Evolutionary conservation across 2,329 filamentous ascomycete species (phyloP), one percentile per base, ranked within the genome.

Genomic region (Emmonsiellopsis sp.): DNA sequence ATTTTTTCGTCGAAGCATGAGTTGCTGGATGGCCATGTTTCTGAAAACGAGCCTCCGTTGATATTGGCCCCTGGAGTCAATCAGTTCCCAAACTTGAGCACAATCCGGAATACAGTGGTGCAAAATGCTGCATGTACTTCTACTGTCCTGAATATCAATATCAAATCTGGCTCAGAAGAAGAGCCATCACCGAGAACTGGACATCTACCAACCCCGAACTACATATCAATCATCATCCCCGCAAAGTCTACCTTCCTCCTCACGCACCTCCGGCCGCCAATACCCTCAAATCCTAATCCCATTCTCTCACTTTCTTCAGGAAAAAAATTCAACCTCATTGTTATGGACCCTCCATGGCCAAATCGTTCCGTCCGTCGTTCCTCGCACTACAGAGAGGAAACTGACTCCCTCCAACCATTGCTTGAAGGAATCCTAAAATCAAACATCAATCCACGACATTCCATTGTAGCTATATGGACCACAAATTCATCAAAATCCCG

Each of bases 341-440:
- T 85, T 2, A 69, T 84, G 40, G 82, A 85, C 60, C 82, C 82
- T 3, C 82, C 82, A 1, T 85, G 82, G 82, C 75, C 80, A 16
- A 85, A 83, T 59, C 70, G 76, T 26, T 84, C 81, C 9, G 82
- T 79, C 20, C 75, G 75, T 46, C 74, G 79, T 35, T 77, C 76
- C 38, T 63, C 65, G 16, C 70, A 76, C 58, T 79, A 82, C 65
- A 63, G 66, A 50, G 50, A 59, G 5, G 65, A 67, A 45, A 58
- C 66, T 48, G 58, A 63, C 2, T 10, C 53, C 4, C 60, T 73
- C 5, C 63, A 61, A 13, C 34, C 57, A n/a, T 61, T 64, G n/a
- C 64, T 79, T 45, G 59, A 65, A n/a, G 63, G 70, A 51, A 65
- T 79, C 26, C 64, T 83, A 2, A 70, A 73, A 31, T 61, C 63